Evolutionary conservation across 768 basidiomycete species (phyloP).

Genomic region (Tylopilus balloui): DNA sequence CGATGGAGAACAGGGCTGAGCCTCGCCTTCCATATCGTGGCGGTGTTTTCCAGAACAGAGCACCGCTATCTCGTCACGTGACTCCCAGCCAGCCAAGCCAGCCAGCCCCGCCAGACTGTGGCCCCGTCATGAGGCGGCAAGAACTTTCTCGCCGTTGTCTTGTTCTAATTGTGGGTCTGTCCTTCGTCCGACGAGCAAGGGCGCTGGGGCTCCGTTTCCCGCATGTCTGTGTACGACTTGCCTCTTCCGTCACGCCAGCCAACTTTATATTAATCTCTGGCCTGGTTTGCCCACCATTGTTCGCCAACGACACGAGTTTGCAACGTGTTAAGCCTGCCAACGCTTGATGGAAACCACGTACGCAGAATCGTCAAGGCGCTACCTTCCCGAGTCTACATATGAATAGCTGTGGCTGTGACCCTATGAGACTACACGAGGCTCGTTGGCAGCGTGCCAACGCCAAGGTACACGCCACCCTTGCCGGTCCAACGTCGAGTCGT

Average conservation of each 20-base stretch:
- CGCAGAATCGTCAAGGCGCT: constrained; percentile 7
- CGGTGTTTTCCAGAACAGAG: constrained; percentile 20
- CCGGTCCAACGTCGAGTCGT: neutral
- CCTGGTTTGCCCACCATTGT: neutral
- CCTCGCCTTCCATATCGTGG: neutral
- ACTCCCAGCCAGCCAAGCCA: neutral
- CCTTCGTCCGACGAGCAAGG: constrained; percentile 18
- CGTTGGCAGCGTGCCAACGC: constrained; percentile 21
- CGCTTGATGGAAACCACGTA: constrained; percentile 15
- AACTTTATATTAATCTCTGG: neutral
- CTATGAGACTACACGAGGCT: constrained; percentile 23
- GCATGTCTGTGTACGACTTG: neutral
- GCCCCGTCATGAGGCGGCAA: too few species aligned
- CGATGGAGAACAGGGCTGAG: neutral
- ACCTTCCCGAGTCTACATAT: neutral
- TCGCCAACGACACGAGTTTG: constrained; percentile 4
- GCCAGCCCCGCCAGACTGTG: neutral
- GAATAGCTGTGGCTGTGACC: constrained; percentile 21
- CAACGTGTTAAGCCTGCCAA: constrained; percentile 25
- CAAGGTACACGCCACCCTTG: constrained; percentile 20
- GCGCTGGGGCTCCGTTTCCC: constrained; percentile 14
- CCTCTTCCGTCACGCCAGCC: neutral
- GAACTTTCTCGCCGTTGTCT: neutral
- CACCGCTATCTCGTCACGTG: constrained; percentile 20
- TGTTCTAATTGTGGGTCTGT: constrained; percentile 5